These are phyloP conservation scores for Cercospora berteroae DNA, from an alignment of 2,329 filamentous ascomycete species.

Conservation along the genomic window DNA sequence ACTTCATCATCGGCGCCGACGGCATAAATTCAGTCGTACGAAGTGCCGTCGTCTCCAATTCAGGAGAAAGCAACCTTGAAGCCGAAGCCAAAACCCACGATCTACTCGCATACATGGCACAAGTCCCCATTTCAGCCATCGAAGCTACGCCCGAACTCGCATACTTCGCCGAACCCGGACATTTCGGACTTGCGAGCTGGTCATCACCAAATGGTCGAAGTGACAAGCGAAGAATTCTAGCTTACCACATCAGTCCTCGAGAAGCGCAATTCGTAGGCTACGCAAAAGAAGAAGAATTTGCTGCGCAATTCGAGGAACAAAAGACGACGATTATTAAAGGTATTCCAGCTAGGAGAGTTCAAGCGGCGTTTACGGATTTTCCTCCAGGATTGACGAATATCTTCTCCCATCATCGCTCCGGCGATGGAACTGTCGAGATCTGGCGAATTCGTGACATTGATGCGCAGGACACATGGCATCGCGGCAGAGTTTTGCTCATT, in stretches of 20 bases:
- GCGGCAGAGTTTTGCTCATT: constrained; percentile 10
- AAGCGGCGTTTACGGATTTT: constrained; percentile 11
- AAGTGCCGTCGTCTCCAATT: constrained; percentile 10
- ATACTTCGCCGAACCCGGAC: constrained; percentile 6
- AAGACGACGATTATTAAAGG: constrained; percentile 17
- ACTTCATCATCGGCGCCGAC: constrained; percentile 18
- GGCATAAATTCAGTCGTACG: constrained; percentile 18
- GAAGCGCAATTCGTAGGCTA: constrained; percentile 17
- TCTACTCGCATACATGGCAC: constrained; percentile 18
- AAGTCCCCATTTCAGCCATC: constrained; percentile 8
- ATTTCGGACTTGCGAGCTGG: constrained; percentile 14
- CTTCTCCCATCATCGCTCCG: constrained; percentile 8
- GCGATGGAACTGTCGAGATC: constrained; percentile 15
- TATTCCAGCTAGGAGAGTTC: constrained; percentile 9
- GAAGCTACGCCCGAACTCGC: neutral
- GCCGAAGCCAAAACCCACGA: constrained; percentile 14
- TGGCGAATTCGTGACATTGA: constrained; percentile 18
- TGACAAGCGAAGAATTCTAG: constrained; percentile 13
- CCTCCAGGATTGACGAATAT: neutral
- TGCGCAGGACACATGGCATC: constrained; percentile 9
- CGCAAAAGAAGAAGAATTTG: constrained; percentile 14
- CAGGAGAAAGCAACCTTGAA: neutral
- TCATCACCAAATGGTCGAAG: neutral
- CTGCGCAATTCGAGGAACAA: constrained; percentile 10
- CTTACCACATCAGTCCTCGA: constrained; percentile 12